Percentiles rank a stretch among this genome's conserved stretches.
phyloP scores from a whole-genome alignment of 1,139 yeast species.

The Hyphopichia fennica region DNA sequence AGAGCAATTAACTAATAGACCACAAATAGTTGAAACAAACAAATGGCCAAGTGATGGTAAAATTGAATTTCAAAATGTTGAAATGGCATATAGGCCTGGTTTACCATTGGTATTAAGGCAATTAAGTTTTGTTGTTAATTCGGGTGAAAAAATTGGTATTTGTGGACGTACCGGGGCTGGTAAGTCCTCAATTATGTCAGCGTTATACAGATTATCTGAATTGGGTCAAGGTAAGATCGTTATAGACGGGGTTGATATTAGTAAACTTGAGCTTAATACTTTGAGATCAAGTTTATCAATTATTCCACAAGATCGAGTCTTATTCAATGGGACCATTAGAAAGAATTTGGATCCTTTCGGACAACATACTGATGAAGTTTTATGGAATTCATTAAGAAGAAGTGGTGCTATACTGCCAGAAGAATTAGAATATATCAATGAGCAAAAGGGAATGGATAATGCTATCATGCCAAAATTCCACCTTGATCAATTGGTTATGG shows the following conservation, averaged over 20 bases:
- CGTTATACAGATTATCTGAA: constrained; percentile 52
- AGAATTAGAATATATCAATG: too few species aligned
- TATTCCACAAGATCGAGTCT: constrained; percentile 21
- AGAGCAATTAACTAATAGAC: constrained; percentile 27
- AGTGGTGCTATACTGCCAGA: constrained; percentile 29
- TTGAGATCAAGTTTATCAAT: constrained; percentile 15
- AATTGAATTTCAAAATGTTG: constrained; percentile 15
- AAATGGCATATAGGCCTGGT: constrained; percentile 17
- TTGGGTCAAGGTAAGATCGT: constrained; percentile 40
- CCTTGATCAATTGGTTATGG: constrained; percentile 51
- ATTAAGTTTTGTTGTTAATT: constrained; percentile 28
- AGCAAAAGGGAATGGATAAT: constrained; percentile 6
- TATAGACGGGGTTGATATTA: constrained; percentile 53
- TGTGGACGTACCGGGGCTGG: constrained; percentile 73
- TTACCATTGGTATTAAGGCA: constrained; percentile 18
- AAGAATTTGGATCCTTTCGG: constrained; percentile 17
- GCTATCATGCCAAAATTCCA: constrained; percentile 38
- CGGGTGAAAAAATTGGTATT: constrained; percentile 53
- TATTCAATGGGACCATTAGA: constrained; percentile 18
- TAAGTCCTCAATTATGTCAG: constrained; percentile 59
- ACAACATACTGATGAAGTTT: constrained; percentile 13
- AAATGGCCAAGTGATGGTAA: constrained; percentile 9
- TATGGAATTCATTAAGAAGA: constrained; percentile 37
- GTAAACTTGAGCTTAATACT: constrained; percentile 37
- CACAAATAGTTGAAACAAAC: too few species aligned